Percentiles rank a stretch among this genome's conserved stretches.
phyloP scores from a whole-genome alignment of 2,329 filamentous ascomycete genomes.

The Cylindrodendrum hubeiense region DNA sequence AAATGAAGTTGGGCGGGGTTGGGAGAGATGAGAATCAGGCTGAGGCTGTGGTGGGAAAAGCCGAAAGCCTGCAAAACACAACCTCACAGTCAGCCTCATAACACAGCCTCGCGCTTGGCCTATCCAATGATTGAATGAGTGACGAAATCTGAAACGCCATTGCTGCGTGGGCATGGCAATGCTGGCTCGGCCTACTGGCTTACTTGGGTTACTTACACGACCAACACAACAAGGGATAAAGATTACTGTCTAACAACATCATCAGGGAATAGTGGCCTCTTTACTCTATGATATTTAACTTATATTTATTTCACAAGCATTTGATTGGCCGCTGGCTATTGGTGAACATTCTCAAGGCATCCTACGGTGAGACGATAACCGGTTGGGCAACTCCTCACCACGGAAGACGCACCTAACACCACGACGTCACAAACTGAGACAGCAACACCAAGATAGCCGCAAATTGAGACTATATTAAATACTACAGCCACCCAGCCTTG shows the following conservation, averaged over 20 bases:
- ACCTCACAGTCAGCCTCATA: background rate
- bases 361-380: background rate
- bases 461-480: constrained; percentile 16
- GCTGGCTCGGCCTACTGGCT: too few species aligned
- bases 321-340: too few species aligned
- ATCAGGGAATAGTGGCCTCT: too few species aligned
- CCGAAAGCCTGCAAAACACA: background rate
- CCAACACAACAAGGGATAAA: too few species aligned
- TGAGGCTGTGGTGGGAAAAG: background rate
- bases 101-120: background rate
- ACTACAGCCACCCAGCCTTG: background rate
- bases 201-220: too few species aligned
- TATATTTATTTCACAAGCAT: too few species aligned
- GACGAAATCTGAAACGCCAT: too few species aligned
- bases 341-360: too few species aligned
- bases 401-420: background rate
- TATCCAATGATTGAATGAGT: background rate
- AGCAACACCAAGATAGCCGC: constrained; percentile 2
- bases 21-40: background rate
- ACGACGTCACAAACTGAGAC: background rate
- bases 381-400: too few species aligned
- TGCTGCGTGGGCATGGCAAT: too few species aligned
- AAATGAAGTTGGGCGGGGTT: background rate
- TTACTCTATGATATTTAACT: too few species aligned
- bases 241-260: too few species aligned